A percentile compares a stretch with the other conserved stretches of the same genome.
These are phyloP conservation scores for Hypholoma sublateritium DNA, from an alignment of 768 basidiomycete species.

Conservation along the genomic window DNA sequence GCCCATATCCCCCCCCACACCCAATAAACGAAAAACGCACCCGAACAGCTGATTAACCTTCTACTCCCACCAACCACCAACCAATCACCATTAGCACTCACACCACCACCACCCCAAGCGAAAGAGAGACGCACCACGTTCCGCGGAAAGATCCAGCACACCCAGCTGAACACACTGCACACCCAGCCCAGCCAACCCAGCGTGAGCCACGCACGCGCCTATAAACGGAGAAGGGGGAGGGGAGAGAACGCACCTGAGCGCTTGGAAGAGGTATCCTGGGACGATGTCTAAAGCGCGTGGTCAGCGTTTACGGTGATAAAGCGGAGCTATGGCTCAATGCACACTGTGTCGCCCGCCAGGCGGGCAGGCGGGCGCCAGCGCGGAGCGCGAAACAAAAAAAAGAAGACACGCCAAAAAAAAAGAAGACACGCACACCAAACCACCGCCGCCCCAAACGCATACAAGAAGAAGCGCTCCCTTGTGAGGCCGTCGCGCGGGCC, in stretches of 20 bases:
- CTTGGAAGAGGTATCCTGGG: conserved; percentile 64
- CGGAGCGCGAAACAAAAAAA: too few relatives aligned
- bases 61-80: too few relatives aligned
- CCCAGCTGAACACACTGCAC: conserved; percentile 49
- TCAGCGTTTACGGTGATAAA: too few relatives aligned
- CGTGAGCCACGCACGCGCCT: not conserved
- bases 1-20: too few relatives aligned
- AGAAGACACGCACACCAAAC: conserved; percentile 41
- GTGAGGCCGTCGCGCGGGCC: conserved; percentile 52
- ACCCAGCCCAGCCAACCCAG: not conserved
- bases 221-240: too few relatives aligned
- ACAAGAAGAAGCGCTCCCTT: conserved; percentile 59
- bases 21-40: conserved; percentile 20
- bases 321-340: too few relatives aligned
- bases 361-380: too few relatives aligned
- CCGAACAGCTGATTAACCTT: conserved; percentile 62
- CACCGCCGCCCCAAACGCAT: conserved; percentile 47
- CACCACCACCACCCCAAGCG: too few relatives aligned
- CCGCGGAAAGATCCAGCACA: conserved; percentile 63
- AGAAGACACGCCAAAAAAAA: too few relatives aligned
- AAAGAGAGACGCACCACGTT: conserved; percentile 56
- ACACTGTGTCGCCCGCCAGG: too few relatives aligned
- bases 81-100: too few relatives aligned
- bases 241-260: conserved; percentile 40
- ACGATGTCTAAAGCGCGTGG: conserved; percentile 43